Base-by-base conservation (phyloP, 2,329 filamentous ascomycete species). In the Aspergillus sp. region DNA sequence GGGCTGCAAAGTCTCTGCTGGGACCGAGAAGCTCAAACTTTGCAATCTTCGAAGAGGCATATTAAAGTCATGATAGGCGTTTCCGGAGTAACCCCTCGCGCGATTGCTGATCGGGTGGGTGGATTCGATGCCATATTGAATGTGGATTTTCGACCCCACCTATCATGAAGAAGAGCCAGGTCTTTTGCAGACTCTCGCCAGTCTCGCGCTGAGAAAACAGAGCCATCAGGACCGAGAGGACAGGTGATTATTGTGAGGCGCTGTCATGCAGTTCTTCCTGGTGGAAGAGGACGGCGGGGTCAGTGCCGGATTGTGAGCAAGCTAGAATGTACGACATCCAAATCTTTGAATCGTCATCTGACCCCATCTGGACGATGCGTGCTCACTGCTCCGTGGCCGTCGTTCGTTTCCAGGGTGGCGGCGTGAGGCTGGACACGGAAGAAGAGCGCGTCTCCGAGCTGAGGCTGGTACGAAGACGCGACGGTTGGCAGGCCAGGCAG, bases 401-500 rank as follows among this genome's bases (percentile, higher is more conserved):
- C 24, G 14, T 46, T 46, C 48, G 50, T 17, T 46, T 46, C 14
- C 27, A 14, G 11, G 17, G 56, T 37, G 35, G 35, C 14, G 57
- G 12, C 17, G 8, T n/a, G n/a, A 31, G 33, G 41, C 39, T 48
- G 55, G 58, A 59, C 56, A 49, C 65, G 65, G 65, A 67, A 67
- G 33, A 48, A 63, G 49, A 54, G 65, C 59, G 59, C 61, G 61
- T 66, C 65, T 66, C 65, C 64, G 65, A 63, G 61, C 62, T 48
- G 62, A 65, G 61, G 61, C 63, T 65, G 63, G 61, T 60, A 57
- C 12, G 21, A 19, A 37, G 7, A 58, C 62, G 56, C 57, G 58
- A 57, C 52, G 50, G 57, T 57, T 59, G 58, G 56, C 59, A 31
- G 27, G 27, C 27, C 27, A 31, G 27, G 27, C 27, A 64, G 17